Conservation (phyloP, 768 basidiomycete genomes). For the Xerocomus spinulosus region DNA sequence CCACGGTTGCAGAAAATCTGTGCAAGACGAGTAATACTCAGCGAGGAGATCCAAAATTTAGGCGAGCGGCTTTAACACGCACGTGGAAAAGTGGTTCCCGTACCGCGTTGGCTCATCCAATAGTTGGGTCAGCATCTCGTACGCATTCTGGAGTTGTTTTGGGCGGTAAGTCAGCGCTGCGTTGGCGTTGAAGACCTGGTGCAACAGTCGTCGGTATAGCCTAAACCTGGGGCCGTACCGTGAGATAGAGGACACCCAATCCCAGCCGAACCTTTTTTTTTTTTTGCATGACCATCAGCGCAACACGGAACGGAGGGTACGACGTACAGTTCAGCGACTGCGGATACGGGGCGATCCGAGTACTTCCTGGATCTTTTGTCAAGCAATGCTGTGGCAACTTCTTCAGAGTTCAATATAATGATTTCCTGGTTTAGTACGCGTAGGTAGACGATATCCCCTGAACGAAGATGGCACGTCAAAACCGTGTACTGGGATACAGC, state of each 20-base stretch:
- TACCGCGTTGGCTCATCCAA: conserved; percentile 9
- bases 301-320: neutral
- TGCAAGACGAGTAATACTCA: neutral
- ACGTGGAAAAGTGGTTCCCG: conserved; percentile 10
- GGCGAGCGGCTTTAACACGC: neutral
- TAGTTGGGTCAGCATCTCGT: conserved; percentile 7
- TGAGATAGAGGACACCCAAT: conserved; percentile 9
- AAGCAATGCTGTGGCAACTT: conserved; percentile 44
- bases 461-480: neutral
- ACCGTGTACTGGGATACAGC: neutral
- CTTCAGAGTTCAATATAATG: conserved; percentile 46
- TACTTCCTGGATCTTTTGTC: conserved; percentile 51
- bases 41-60: neutral
- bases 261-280: conserved; percentile 19
- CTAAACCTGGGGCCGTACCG: conserved; percentile 23
- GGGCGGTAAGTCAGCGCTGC: conserved; percentile 11
- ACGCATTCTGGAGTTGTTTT: conserved; percentile 11
- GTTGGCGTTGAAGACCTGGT: conserved; percentile 15
- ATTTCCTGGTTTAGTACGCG: conserved; percentile 41
- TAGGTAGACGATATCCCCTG: conserved; percentile 7
- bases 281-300: neutral
- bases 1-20: conserved; percentile 6
- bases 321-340: conserved; percentile 6
- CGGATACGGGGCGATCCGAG: conserved; percentile 27
- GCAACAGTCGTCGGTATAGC: conserved; percentile 18